These are phyloP conservation scores for Cryptococcus jaspeensis DNA, from an alignment of 1,284 basidiomycete species.

Conservation along the genomic window DNA sequence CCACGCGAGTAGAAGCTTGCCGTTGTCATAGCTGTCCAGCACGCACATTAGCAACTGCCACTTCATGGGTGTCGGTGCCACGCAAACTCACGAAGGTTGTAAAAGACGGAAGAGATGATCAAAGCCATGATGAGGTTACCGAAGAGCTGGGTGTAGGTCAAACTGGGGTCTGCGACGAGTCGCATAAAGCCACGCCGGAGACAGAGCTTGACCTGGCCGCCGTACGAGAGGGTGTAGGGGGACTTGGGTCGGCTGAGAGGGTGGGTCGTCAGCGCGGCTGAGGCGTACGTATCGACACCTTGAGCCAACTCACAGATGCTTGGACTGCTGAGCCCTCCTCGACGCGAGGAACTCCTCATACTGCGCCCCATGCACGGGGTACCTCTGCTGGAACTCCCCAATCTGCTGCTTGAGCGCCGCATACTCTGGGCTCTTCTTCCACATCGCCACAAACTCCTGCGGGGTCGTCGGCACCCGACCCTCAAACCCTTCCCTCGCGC, in stretches of 20 bases:
- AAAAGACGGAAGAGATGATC: conserved; percentile 52
- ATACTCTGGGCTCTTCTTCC: conserved; percentile 48
- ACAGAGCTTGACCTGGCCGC: conserved; percentile 51
- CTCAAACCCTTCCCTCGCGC: conserved; percentile 56
- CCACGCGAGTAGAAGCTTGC: conserved; percentile 44
- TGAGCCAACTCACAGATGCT: conserved; percentile 49
- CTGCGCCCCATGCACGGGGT: conserved; percentile 47
- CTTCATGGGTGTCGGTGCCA: background rate
- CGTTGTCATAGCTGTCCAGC: conserved; percentile 24
- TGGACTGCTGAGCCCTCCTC: conserved; percentile 52
- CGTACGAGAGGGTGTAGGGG: conserved; percentile 53
- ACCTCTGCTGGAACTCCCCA: conserved; percentile 43
- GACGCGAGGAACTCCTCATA: conserved; percentile 51
- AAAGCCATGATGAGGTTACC: conserved; percentile 52
- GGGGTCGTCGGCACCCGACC: conserved; percentile 60
- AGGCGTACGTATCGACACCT: no score
- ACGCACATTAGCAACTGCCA: background rate
- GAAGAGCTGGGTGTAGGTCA: conserved; percentile 50
- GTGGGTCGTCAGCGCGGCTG: background rate
- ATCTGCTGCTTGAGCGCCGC: conserved; percentile 47
- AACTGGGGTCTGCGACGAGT: conserved; percentile 48
- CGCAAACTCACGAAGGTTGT: conserved; percentile 41
- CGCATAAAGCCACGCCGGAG: conserved; percentile 51
- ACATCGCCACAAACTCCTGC: conserved; percentile 57
- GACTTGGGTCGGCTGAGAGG: conserved; percentile 36